A percentile compares a stretch with the other conserved stretches of the same genome.
phyloP scores from a whole-genome alignment of 2,329 filamentous ascomycete genomes.

The Ophiocordyceps camponoti-leonardi region DNA sequence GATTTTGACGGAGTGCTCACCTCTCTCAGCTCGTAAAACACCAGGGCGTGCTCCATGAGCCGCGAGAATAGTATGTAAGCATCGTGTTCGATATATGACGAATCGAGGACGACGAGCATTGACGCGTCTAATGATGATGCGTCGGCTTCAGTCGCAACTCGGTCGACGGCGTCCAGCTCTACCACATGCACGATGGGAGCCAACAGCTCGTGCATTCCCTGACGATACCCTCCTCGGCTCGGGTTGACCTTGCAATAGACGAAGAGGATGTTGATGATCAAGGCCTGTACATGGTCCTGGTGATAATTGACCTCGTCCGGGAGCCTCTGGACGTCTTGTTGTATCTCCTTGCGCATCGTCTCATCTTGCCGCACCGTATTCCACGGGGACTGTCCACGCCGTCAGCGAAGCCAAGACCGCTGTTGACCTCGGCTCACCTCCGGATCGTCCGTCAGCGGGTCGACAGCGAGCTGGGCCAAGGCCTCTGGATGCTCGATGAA shows the following conservation, averaged over 20 bases:
- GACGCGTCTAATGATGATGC: conserved; percentile 24
- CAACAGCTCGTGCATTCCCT: conserved; percentile 94
- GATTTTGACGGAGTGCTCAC: conserved; percentile 2
- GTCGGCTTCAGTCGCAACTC: conserved; percentile 14
- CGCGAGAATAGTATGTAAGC: conserved; percentile 70
- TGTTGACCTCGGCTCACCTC: conserved; percentile 19
- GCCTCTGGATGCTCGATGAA: conserved; percentile 76
- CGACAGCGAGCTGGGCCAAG: conserved; percentile 49
- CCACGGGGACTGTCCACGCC: conserved; percentile 59
- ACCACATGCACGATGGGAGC: conserved; percentile 79
- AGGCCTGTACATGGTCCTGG: conserved; percentile 56
- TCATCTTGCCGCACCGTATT: conserved; percentile 75
- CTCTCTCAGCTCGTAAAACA: conserved; percentile 59
- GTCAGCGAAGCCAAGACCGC: neutral
- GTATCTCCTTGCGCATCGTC: conserved; percentile 68
- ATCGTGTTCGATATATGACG: conserved; percentile 71
- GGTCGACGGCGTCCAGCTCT: conserved; percentile 61
- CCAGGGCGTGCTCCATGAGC: conserved; percentile 74
- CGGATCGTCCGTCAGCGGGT: conserved; percentile 73
- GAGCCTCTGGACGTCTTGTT: conserved; percentile 85
- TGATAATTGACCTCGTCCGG: conserved; percentile 88
- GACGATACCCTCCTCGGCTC: conserved; percentile 73
- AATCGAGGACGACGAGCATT: conserved; percentile 53
- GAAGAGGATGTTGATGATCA: conserved; percentile 80
- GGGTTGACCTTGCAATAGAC: conserved; percentile 89